Conservation (phyloP, 2,329 filamentous ascomycete genomes). For the Pseudogymnoascus sp. region DNA sequence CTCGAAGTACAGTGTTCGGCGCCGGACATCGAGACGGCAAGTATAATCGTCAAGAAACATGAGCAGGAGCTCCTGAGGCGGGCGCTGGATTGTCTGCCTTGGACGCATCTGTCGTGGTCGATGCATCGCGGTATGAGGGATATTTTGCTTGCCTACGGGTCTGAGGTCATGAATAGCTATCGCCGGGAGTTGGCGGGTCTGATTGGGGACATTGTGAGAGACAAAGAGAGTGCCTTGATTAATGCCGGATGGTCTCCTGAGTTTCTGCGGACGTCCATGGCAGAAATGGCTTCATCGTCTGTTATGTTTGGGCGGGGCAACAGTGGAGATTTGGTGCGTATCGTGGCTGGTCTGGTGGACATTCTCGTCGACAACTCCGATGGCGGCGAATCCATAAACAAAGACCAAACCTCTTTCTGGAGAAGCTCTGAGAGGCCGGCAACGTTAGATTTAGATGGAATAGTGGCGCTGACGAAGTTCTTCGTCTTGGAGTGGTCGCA, state of each 20-base stretch:
- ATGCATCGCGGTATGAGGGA: constrained; percentile 29
- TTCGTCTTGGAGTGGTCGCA: constrained; percentile 31
- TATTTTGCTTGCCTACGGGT: constrained; percentile 26
- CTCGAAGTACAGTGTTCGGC: constrained; percentile 21
- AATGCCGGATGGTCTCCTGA: constrained; percentile 24
- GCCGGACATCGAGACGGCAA: constrained; percentile 9
- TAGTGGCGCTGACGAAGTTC: constrained; percentile 29
- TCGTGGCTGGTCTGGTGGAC: constrained; percentile 26
- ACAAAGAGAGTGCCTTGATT: constrained; percentile 14
- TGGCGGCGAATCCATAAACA: constrained; percentile 14
- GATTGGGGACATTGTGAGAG: constrained; percentile 15
- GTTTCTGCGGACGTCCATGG: constrained; percentile 27
- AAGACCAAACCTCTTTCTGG: constrained; percentile 11
- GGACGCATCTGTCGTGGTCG: constrained; percentile 30
- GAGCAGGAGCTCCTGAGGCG: constrained; percentile 21
- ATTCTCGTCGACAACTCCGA: background rate
- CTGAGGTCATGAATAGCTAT: constrained; percentile 23
- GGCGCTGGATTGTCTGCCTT: constrained; percentile 29
- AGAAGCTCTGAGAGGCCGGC: background rate
- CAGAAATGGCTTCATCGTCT: constrained; percentile 24
- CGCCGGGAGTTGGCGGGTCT: constrained; percentile 20
- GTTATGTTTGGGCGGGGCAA: constrained; percentile 27
- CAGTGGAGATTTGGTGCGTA: constrained; percentile 28
- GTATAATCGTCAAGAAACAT: constrained; percentile 16
- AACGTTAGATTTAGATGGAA: constrained; percentile 18